Evolutionary conservation across 768 basidiomycete species (phyloP), one percentile per base, ranked within the genome.

Genomic region (Tulasnella sp.): DNA sequence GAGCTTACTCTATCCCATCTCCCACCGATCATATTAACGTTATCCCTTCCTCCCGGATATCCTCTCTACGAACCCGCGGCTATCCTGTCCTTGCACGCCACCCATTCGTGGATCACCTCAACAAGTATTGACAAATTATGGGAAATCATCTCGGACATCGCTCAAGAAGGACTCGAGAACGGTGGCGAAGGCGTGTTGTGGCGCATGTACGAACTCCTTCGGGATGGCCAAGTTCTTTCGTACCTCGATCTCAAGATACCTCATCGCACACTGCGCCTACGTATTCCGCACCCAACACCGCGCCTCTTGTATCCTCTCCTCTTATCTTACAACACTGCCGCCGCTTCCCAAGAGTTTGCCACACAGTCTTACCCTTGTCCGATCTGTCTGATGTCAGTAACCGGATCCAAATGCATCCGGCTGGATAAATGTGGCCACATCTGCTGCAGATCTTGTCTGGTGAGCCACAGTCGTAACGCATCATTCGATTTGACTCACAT

Each of bases 371-470:
- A 87, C 69, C 69, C 74, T 25, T 94, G 92, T 66, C 74, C 82
- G 24, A 81, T 94, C 51, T 94, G 92, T 68, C 71, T 93, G 3
- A 76, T 78, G 34, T 77, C 79, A 12, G 71, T 81, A 60, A 92
- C 89, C 67, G 92, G 92, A 45, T 75, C 79, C 12, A 79, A 80
- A 63, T 92, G 90, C 67, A 65, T 92, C 15, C 75, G 79, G 62
- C 17, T 73, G 93, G 53, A 64, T 50, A 67, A 73, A 2, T 93
- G 91, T 66, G 70, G 71, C 0, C 92, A 93, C 68, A 78, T 92
- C 11, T 93, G 92, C 68, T 94, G 92, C 68, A 79, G 80, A n/a
- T 69, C 77, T 7, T 94, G 92, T 67, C 69, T 94, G 25, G 75
- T 53, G 83, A 85, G 53, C 15, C 34, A 38, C 34, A n/a, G n/a